Percentiles rank a stretch among this genome's conserved stretches.
phyloP scores from a whole-genome alignment of 208 protist species.

The Leishmania amazonensis region DNA sequence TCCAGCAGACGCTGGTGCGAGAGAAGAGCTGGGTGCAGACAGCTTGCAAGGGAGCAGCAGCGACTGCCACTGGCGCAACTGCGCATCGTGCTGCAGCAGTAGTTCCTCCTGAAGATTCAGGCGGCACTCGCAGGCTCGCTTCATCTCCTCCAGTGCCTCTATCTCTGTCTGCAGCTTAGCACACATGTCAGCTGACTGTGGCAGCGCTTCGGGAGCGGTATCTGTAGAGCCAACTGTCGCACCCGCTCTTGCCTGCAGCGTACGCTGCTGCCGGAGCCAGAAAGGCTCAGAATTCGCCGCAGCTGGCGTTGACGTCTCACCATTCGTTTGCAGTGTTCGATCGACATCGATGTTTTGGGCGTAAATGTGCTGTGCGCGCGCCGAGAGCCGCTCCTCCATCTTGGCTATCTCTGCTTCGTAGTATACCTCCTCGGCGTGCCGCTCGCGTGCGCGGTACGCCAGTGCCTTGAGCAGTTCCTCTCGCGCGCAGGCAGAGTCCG shows the following conservation, averaged over 20 bases:
- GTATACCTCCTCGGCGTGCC: conserved; percentile 31
- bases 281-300: conserved; percentile 7
- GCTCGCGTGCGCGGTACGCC: conserved; percentile 16
- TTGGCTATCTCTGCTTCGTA: conserved; percentile 29
- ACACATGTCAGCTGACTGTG: not conserved
- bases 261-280: conserved; percentile 15
- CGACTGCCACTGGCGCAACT: conserved; percentile 23
- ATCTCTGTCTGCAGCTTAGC: conserved; percentile 26
- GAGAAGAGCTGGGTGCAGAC: not conserved
- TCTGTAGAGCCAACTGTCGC: too few relatives aligned
- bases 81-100: conserved; percentile 18
- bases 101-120: conserved; percentile 30
- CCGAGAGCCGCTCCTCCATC: conserved; percentile 37
- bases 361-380: conserved; percentile 37
- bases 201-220: not conserved
- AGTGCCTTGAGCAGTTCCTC: conserved; percentile 16
- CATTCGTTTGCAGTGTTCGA: conserved; percentile 19
- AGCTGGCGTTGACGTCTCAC: conserved; percentile 8
- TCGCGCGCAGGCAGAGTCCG: conserved; percentile 5
- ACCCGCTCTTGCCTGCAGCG: not conserved
- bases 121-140: conserved; percentile 29
- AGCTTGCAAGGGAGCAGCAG: conserved; percentile 1
- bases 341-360: conserved; percentile 44
- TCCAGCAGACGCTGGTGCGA: not conserved
- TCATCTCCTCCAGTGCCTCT: conserved; percentile 23